Evolutionary conservation across 1,284 basidiomycete genomes (phyloP), one percentile per base, ranked within the genome.

Genomic region (Vanrija humicola): DNA sequence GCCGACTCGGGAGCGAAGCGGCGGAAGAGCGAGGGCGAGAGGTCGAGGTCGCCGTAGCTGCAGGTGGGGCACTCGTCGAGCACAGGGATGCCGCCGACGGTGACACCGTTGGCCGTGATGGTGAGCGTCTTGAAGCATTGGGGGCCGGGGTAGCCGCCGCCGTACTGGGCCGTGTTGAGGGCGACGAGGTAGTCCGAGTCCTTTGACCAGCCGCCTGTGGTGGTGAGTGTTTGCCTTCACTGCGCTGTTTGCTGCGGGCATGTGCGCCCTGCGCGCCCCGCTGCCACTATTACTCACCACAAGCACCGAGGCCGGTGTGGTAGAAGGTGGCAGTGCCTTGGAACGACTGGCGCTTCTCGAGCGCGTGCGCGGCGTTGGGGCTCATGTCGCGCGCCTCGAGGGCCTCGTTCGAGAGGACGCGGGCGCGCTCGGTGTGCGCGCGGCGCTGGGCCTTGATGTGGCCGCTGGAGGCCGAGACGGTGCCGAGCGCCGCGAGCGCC

Each of bases 31-130:
- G 40, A 42, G 40, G 23, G 34, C 9, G 87, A 87, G 56, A 94
- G 79, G 78, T 96, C 91, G 54, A 95, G 82, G 42, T 83, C 88
- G 40, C 82, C 84, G 38, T 73, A 81, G 5, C 47, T 52, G 55
- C 72, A 73, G 12, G 64, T 61, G 1, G 73, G 72, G 55, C 71
- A 76, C 80, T 82, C 79, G 72, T 90, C 89, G 64, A 79, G 79
- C 63, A 91, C 83, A 8, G 73, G 77, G 2, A 87, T 87, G 23
- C 70, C 65, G 14, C 83, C 77, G 6, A 82, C 81, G 6, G 82
- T 81, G 70, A 84, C 85, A 59, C 86, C 87, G 38, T 80, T 77
- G 68, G 81, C 84, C 7, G 80, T 76, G 66, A 91, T 86, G 34
- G 82, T 83, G 62, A 90, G 84, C 21, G 66, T 69, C 73, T 83